Evolutionary conservation across 2,329 filamentous ascomycete species (phyloP).

Genomic region (Clarireedia sp.): DNA sequence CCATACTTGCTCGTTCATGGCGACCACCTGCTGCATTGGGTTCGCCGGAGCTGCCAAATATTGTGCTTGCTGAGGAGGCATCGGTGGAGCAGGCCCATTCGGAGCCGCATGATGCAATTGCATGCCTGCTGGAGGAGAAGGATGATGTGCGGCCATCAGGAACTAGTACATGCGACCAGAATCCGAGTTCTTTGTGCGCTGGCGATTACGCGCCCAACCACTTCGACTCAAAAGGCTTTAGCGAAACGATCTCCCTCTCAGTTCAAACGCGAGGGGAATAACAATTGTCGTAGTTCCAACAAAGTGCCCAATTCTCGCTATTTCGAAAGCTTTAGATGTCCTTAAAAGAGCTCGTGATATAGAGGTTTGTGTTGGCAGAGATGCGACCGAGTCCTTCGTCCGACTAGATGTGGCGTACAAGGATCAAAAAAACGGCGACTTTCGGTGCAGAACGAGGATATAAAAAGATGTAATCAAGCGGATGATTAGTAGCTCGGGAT

Average conservation of each 20-base stretch:
- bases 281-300: not conserved
- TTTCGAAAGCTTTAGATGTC: not conserved
- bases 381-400: not conserved
- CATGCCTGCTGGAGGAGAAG: constrained; percentile 50
- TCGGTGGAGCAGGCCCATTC: constrained; percentile 23
- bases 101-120: constrained; percentile 26
- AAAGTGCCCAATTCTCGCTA: not conserved
- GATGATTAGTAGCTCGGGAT: not conserved
- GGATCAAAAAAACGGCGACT: not conserved
- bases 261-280: not conserved
- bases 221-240: constrained; percentile 1
- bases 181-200: constrained; percentile 1
- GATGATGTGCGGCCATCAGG: constrained; percentile 29
- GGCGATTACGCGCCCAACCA: constrained; percentile 9
- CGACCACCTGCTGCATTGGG: constrained; percentile 60
- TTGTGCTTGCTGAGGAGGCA: constrained; percentile 22
- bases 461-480: not conserved
- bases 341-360: not conserved
- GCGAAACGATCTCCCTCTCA: not conserved
- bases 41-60: constrained; percentile 32
- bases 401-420: not conserved
- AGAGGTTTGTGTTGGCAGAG: not conserved
- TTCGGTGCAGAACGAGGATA: not conserved
- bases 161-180: constrained; percentile 3
- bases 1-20: constrained; percentile 84